Evolutionary conservation across 306 rosid genomes (phyloP).

Genomic region (Fragaria ananassa): DNA sequence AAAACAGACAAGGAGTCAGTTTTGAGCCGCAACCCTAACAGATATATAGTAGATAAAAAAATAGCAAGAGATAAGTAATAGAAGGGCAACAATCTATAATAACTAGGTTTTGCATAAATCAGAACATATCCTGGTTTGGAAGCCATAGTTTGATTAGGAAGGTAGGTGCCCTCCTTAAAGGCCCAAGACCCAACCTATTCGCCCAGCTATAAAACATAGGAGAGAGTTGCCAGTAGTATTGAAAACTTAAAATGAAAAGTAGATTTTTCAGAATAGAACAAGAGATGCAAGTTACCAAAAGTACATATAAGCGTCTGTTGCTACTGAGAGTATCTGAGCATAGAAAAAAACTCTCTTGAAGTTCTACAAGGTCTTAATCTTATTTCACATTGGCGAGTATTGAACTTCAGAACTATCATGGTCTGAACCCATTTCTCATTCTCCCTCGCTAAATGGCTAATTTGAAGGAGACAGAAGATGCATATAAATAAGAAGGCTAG

Average conservation of each 20-base stretch:
- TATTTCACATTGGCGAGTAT: neutral
- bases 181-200: neutral
- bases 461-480: neutral
- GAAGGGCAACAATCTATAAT: neutral
- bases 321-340: neutral
- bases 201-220: neutral
- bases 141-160: neutral
- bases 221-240: neutral
- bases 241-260: neutral
- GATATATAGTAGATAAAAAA: neutral
- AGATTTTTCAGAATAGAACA: neutral
- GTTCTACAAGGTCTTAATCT: neutral
- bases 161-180: neutral
- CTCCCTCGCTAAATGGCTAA: neutral
- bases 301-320: neutral
- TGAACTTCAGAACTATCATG: neutral
- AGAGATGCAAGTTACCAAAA: neutral
- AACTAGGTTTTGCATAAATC: neutral
- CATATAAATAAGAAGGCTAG: neutral
- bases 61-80: neutral
- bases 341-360: neutral
- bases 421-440: neutral
- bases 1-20: too few relatives aligned
- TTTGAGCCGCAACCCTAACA: too few relatives aligned
- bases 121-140: neutral